Conservation (phyloP, 148 eudicot genomes). For the Linanthus parryae region DNA sequence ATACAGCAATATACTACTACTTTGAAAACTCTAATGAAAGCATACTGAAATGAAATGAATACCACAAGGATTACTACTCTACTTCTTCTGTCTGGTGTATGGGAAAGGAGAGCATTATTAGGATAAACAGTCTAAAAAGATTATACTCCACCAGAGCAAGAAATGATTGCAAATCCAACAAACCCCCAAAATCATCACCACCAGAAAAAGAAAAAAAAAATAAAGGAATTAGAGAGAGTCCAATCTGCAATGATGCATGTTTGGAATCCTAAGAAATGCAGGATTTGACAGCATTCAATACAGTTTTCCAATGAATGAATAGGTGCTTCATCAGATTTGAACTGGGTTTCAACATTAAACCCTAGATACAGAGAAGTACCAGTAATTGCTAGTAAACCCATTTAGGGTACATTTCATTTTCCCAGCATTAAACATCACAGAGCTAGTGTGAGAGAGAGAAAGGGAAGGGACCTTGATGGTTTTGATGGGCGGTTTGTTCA, state of each 20-base stretch:
- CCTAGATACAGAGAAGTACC: neutral
- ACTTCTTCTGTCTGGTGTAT: neutral
- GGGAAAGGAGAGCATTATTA: neutral
- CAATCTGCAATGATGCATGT: no score
- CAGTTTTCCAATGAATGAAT: neutral
- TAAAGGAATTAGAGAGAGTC: no score
- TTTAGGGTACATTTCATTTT: neutral
- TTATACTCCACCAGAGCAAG: no score
- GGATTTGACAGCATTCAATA: neutral
- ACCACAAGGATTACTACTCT: neutral
- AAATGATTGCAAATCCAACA: no score
- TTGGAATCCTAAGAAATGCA: neutral
- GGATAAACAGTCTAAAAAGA: neutral
- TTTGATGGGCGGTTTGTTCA: constrained; percentile 68
- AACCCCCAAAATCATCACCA: no score
- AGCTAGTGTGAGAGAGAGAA: neutral
- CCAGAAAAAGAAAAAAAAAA: no score
- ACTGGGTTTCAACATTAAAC: no score
- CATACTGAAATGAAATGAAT: neutral
- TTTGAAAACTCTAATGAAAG: no score
- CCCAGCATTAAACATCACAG: neutral
- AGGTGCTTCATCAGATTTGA: neutral
- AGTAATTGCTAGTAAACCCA: neutral
- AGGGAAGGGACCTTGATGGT: constrained; percentile 48
- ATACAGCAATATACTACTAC: no score